Percentiles rank a stretch among this genome's conserved stretches.
phyloP scores from a whole-genome alignment of 495 filamentous ascomycete species.

The Talaromyces stipitatus region DNA sequence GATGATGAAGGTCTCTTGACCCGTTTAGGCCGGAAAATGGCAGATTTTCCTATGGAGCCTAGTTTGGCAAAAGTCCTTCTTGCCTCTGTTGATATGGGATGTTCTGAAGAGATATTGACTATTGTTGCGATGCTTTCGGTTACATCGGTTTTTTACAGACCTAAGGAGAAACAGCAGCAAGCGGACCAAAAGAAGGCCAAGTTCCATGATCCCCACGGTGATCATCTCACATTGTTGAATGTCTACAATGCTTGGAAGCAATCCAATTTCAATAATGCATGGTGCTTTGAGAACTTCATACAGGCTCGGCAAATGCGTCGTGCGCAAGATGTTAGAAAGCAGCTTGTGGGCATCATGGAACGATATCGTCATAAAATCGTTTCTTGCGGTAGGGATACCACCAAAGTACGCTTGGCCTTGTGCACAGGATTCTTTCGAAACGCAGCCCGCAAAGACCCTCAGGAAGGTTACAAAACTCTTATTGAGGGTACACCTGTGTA shows the following conservation, averaged over 20 bases:
- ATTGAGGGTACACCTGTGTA: constrained; percentile 93
- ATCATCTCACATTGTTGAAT: constrained; percentile 90
- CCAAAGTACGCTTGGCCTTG: constrained; percentile 82
- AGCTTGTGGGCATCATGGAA: constrained; percentile 88
- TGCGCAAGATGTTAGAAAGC: constrained; percentile 84
- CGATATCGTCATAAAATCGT: constrained; percentile 74
- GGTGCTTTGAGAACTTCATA: constrained; percentile 98
- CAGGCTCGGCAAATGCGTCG: constrained; percentile 81
- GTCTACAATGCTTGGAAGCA: constrained; percentile 95
- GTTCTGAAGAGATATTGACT: constrained; percentile 86
- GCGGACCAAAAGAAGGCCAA: constrained; percentile 97
- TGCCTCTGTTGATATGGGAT: constrained; percentile 75
- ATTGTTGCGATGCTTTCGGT: constrained; percentile 89
- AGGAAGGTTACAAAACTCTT: constrained; percentile 94
- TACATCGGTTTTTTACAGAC: constrained; percentile 82
- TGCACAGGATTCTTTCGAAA: constrained; percentile 96
- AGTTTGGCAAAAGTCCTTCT: constrained; percentile 85
- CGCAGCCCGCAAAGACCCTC: constrained; percentile 87
- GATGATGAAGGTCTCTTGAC: constrained; percentile 97
- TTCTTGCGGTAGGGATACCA: constrained; percentile 78
- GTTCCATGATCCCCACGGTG: constrained; percentile 91
- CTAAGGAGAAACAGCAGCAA: constrained; percentile 92
- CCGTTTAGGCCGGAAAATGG: constrained; percentile 90
- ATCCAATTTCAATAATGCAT: constrained; percentile 70
- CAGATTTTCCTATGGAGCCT: constrained; percentile 94